Conservation (phyloP, 331 rosid genomes). For the Pyracantha coccinea region DNA sequence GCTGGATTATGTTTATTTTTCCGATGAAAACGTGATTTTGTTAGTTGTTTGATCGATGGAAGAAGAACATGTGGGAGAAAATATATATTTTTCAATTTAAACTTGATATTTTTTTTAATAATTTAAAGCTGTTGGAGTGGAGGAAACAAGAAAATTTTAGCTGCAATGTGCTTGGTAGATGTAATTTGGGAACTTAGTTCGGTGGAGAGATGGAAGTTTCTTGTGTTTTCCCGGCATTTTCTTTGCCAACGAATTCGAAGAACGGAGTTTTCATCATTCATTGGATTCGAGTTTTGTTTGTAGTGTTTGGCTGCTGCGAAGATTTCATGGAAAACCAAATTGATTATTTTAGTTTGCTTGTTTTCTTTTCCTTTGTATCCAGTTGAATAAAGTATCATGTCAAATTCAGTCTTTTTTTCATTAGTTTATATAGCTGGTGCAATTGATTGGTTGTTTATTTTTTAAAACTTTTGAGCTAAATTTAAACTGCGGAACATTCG, state of each 20-base stretch:
- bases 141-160: conserved; percentile 4
- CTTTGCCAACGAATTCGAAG: background rate
- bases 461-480: background rate
- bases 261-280: background rate
- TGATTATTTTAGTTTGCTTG: conserved; percentile 9
- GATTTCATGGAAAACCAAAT: conserved; percentile 5
- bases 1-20: background rate
- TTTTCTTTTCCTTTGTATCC: conserved; percentile 16
- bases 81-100: background rate
- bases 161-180: background rate
- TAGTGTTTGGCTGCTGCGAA: conserved; percentile 16
- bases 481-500: background rate
- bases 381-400: background rate
- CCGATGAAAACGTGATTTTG: background rate
- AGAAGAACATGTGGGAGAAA: background rate
- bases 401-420: too few species aligned
- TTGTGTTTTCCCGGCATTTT: conserved; percentile 3
- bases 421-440: background rate
- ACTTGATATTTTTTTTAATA: background rate
- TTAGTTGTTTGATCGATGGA: background rate
- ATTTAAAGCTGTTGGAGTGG: background rate
- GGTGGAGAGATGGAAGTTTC: background rate
- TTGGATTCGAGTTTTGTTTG: conserved; percentile 17
- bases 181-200: background rate
- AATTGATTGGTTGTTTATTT: background rate